Base-by-base conservation (phyloP, 2,329 filamentous ascomycete genomes). In the Stachybotrys chlorohalonatus region DNA sequence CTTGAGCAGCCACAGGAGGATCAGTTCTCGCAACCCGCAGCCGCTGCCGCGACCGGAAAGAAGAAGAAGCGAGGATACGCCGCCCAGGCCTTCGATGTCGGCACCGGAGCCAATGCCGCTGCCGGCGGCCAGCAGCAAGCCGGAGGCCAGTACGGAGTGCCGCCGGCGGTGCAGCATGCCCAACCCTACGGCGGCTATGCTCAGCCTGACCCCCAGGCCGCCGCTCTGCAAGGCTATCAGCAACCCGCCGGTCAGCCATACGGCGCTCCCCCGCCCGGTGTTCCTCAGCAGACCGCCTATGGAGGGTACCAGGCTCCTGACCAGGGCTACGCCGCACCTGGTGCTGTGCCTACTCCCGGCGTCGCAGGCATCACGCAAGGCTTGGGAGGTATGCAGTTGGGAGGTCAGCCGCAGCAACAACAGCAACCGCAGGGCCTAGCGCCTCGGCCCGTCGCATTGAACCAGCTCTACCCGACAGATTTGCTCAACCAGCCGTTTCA, bases 1-100 rank as follows among this genome's bases (percentile, higher is more conserved):
- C 70, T 72, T 55, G 71, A 73, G 62, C 74, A 73, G 55, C 66
- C 62, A 52, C 70, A 73, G 54, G 60, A 69, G 50, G 66, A 63
- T 49, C 70, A 70, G 47, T 66, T 67, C 11, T 64, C 71, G 9
- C 70, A 68, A 5, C 66, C 63, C 46, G 59, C 65, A 11, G 31
- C 32, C n/a, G 66, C 60, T 48, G 65, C 72, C 32, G 77, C 77
- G 48, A 75, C 76, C 50, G 79, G 75, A 59, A 85, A 82, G 71
- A 91, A 91, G 77, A 96, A 96, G 83, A 96, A 95, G 82, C 83
- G 91, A 77, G 87, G 89, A 55, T 97, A 97, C 76, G 94, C 94
- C 54, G 90, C 90, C 55, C 89, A 95, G 71, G 93, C 93, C 49
- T 99, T 95, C 72, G 93, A 95, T 56, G 94, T 97, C 64, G 90